Base-by-base conservation (phyloP, 2,329 filamentous ascomycete genomes). In the Phialophora macrospora region DNA sequence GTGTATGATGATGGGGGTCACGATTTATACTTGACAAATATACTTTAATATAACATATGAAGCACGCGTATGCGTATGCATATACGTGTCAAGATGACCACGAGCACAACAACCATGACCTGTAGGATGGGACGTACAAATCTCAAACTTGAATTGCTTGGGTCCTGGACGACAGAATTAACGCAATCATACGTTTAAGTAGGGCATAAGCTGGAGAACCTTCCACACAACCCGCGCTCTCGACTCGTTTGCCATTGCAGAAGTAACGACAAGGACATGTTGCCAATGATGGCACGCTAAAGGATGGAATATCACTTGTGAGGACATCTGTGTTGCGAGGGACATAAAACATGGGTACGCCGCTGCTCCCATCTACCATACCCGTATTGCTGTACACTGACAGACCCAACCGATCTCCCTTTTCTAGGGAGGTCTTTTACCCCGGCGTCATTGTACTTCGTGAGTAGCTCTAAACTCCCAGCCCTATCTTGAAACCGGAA, bases 401-500 rank as follows among this genome's bases (percentile, higher is more conserved):
- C 48, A 60, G 46, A 32, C 58, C 44, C 46, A 14, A 51, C 34
- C 46, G n/a, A 20, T 28, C 26, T 30, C 44, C 44, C 20, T 32
- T 26, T 22, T 60, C 46, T 51, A 51, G 30, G n/a, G 24, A 41
- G n/a, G 26, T 44, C 38, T 60, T 60, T 60, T 41, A 48, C 48
- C 32, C 58, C 58, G 24, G 34, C 58, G 28, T 60, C 58, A 60
- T 60, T 20, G 46, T 60, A 46, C 51, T 60, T 60, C 58, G 58
- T 60, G 48, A 60, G 46, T 60, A 46, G 32, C 32, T 51, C 30
- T 60, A 55, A 60, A 60, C 58, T 52, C 46, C 58, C 58, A 20
- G 20, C 20, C 58, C 58, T 14, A 17, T 38, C 58, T 59, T 49
- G 56, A 59, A 41, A 60, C 44, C 58, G 26, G 11, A 60, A 52